Conservation (phyloP, 306 rosid species). For the Hylodesmum podocarpum region DNA sequence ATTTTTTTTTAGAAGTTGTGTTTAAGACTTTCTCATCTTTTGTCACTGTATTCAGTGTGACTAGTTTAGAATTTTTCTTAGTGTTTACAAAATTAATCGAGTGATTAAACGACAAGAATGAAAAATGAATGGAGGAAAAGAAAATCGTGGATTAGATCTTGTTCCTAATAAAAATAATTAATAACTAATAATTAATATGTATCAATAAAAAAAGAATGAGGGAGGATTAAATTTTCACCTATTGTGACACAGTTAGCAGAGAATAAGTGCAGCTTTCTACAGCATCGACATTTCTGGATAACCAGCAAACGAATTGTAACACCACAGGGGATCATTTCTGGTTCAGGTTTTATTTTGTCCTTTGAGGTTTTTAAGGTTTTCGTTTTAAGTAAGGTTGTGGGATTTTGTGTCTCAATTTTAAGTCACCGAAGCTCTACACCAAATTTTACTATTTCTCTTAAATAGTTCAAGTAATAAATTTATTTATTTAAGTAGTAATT, state of each 20-base stretch:
- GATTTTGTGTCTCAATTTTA: background rate
- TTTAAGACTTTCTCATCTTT: no score
- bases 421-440: no score
- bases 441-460: background rate
- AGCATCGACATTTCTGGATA: conserved; percentile 69
- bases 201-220: no score
- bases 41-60: background rate
- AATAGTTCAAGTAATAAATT: no score
- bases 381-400: background rate
- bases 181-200: no score
- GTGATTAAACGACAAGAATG: no score
- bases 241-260: conserved; percentile 27
- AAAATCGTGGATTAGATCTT: background rate
- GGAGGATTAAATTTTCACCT: no score
- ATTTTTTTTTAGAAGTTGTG: no score
- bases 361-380: background rate
- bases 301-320: conserved; percentile 87
- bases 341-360: conserved; percentile 70
- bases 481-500: no score
- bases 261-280: conserved; percentile 69
- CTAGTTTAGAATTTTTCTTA: background rate
- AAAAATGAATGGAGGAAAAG: no score
- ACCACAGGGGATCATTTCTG: conserved; percentile 78
- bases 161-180: no score
- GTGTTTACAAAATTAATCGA: no score